Base-by-base conservation (phyloP, 306 rosid species). In the Sechiopsis laciniata region DNA sequence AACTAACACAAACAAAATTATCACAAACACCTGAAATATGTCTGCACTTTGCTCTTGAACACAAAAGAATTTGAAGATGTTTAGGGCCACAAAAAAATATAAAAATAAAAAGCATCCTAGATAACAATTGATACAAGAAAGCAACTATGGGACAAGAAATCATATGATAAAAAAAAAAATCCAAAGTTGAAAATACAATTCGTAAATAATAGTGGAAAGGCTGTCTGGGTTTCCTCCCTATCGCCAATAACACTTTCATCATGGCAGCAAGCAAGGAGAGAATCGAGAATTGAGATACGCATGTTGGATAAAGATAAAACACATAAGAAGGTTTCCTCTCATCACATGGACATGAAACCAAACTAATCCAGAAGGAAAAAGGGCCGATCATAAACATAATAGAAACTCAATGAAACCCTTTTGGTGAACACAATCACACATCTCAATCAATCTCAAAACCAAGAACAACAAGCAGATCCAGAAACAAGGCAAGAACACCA, bases 371-470 rank as follows among this genome's bases (percentile, higher is more conserved):
- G 50, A 45, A 42, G 72, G 37, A 45, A 35, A 67, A 42, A 19
- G 55, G 50, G 71, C 7, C 66, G 45, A 63, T 35, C 12, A 45
- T 45, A 32, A 1, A 26, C 70, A 63, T 8, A 8, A 63, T 63
- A 62, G 50, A 62, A 35, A 63, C 70, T 37, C 70, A 32, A 32
- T 32, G 37, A 32, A 32, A 32, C 37, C 37, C 37, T 32, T 32
- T 32, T 32, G 37, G 37, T 32, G 37, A 32, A 32, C 37, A 32
- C 37, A 32, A 1, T 32, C 52, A 63, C 17, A 63, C 24, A 73
- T 73, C 76, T 40, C 69, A 73, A 74, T 75, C 86, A 64, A 64
- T 64, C 71, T 79, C 84, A 85, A 76, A 77, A 69, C 78, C 76
- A 78, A 81, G 64, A 77, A n/a, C 61, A 70, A 21, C 61, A 70